Evolutionary conservation across 2,329 filamentous ascomycete genomes (phyloP), one percentile per base, ranked within the genome.

Genomic region (Hymenoscyphus fructigenus): DNA sequence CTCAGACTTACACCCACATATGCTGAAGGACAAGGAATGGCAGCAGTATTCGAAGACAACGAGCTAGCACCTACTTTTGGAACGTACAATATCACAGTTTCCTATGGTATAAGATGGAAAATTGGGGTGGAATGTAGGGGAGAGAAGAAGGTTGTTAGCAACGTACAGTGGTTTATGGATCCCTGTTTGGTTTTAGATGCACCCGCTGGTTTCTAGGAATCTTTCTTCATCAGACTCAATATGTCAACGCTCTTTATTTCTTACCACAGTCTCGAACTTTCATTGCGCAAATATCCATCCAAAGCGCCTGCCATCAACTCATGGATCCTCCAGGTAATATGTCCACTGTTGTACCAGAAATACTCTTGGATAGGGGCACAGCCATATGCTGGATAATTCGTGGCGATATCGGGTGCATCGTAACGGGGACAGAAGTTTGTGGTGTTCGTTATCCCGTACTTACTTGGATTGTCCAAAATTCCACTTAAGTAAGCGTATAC

Each of bases 341-440:
- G 81, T 0, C 81, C 80, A 5, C 76, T 77, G 67, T 82, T 79
- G 60, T 79, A 82, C 81, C 80, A 82, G 61, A 82, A 81, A 69
- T 82, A 83, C 47, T 77, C 75, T 5, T 76, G 68, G 61, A 82
- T 67, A 17, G 78, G 76, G 56, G 76, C 73, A 70, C 81, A 83
- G 3, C 80, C 81, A 73, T 83, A 83, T 23, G 74, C 75, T 20
- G 66, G 72, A 63, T 80, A 81, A 61, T 81, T 75, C 4, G 71
- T 76, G 14, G 72, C 70, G 44, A 83, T 78, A 74, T 81, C 79
- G 2, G 79, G 78, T 65, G 82, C 79, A 66, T 82, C 76, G 68
- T 81, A 83, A 0, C 73, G 76, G 6, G 75, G 69, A 67, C 81
- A 83, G 62, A 78, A 83, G 1, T 69, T 71, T 2, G 81, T 84